These are phyloP conservation scores for Spergularia bocconei DNA, from an alignment of 148 eudicot genomes.

Conservation along the genomic window DNA sequence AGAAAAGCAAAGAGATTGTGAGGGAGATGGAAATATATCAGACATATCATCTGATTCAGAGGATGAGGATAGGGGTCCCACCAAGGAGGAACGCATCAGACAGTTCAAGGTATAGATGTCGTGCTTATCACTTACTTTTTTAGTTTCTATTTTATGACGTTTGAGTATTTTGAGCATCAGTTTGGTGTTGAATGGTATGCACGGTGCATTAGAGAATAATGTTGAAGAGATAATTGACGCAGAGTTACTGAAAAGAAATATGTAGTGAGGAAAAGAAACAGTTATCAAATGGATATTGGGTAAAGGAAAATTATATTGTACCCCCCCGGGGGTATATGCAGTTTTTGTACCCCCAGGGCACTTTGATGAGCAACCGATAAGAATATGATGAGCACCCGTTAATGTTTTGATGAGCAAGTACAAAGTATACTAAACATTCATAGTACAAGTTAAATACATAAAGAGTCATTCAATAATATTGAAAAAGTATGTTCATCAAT, in stretches of 20 bases:
- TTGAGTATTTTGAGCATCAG: not conserved
- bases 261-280: not conserved
- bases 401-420: no score
- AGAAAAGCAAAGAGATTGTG: constrained; percentile 69
- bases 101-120: constrained; percentile 73
- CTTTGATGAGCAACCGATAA: no score
- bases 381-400: no score
- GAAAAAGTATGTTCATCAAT: no score
- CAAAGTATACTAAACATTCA: no score
- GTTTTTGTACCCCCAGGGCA: no score
- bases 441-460: no score
- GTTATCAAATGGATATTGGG: not conserved
- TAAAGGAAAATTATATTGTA: no score
- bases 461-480: no score
- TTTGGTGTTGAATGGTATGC: constrained; percentile 1
- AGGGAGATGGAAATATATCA: constrained; percentile 63
- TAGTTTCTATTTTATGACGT: not conserved
- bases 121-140: constrained; percentile 5
- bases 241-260: not conserved
- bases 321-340: no score
- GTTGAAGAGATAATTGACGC: not conserved
- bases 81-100: constrained; percentile 70
- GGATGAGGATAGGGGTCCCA: constrained; percentile 77
- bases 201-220: not conserved
- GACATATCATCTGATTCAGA: constrained; percentile 95